Conservation (phyloP, 2,329 filamentous ascomycete genomes). For the Curvularia sp. region DNA sequence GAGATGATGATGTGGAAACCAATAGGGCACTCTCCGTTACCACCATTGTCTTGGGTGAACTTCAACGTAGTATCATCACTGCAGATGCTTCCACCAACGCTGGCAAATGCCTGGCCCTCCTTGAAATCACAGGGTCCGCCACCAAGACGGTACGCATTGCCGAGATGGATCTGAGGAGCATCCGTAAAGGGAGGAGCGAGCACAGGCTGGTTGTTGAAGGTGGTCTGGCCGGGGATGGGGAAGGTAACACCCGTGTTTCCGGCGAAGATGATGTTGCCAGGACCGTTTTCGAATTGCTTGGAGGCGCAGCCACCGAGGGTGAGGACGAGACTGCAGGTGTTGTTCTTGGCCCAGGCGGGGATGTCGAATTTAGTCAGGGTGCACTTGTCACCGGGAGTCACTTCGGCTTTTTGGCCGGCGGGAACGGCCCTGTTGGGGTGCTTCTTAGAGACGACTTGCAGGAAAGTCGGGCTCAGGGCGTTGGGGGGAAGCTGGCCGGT, state of each 20-base stretch:
- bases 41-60: slow-evolving; percentile 20
- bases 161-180: slow-evolving; percentile 22
- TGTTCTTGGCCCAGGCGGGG: slow-evolving; percentile 24
- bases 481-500: slow-evolving; percentile 19
- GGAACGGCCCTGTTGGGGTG: slow-evolving; percentile 22
- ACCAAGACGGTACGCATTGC: slow-evolving; percentile 27
- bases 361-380: slow-evolving; percentile 28
- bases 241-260: slow-evolving; percentile 21
- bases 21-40: slow-evolving; percentile 18
- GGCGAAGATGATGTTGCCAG: slow-evolving; percentile 28
- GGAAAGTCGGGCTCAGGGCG: slow-evolving; percentile 20
- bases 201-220: slow-evolving; percentile 24
- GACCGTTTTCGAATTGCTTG: slow-evolving; percentile 17
- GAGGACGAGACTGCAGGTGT: slow-evolving; percentile 25
- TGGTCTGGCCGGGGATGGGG: slow-evolving; percentile 24
- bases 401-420: slow-evolving; percentile 18
- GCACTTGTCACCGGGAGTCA: slow-evolving; percentile 27
- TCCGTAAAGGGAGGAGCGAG: slow-evolving; percentile 23
- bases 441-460: slow-evolving; percentile 18
- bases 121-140: slow-evolving; percentile 27
- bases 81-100: slow-evolving; percentile 26
- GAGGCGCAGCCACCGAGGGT: slow-evolving; percentile 20
- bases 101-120: slow-evolving; percentile 19
- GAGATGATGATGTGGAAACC: slow-evolving; percentile 1
- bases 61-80: slow-evolving; percentile 23